A percentile compares a stretch with the other conserved stretches of the same genome.
phyloP scores from a whole-genome alignment of 2,329 filamentous ascomycete species.

The Pseudodiploospora longispora region DNA sequence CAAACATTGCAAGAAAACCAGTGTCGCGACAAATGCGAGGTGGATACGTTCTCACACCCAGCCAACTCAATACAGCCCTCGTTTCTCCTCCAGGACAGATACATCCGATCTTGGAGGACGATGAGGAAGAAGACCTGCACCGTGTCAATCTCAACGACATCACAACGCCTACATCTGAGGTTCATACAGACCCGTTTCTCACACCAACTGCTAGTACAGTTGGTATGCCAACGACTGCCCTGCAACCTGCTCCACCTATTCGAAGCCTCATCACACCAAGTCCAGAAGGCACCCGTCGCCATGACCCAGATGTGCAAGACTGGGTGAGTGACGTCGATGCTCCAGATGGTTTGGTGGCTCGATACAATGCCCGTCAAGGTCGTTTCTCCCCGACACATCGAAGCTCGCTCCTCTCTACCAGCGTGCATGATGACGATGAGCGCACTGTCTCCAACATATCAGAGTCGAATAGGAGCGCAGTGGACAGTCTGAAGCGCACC shows the following conservation, averaged over 20 bases:
- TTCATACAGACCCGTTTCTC: slow-evolving; percentile 41
- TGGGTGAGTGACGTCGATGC: slow-evolving; percentile 51
- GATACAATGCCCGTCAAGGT: slow-evolving; percentile 28
- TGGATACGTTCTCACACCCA: slow-evolving; percentile 24
- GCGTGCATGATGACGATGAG: slow-evolving; percentile 36
- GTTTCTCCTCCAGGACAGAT: slow-evolving; percentile 33
- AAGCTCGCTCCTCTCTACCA: slow-evolving; percentile 27
- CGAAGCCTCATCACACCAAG: slow-evolving; percentile 31
- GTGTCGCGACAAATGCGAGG: slow-evolving; percentile 20
- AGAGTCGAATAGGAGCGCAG: slow-evolving; percentile 41
- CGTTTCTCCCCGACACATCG: slow-evolving; percentile 31
- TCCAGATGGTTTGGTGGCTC: slow-evolving; percentile 42
- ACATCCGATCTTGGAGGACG: slow-evolving; percentile 52
- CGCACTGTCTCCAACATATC: slow-evolving; percentile 50
- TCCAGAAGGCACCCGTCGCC: slow-evolving; percentile 27
- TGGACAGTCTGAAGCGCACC: slow-evolving; percentile 32
- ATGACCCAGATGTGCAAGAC: slow-evolving; percentile 47
- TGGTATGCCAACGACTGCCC: slow-evolving; percentile 3
- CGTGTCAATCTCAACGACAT: slow-evolving; percentile 16
- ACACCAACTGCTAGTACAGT: slow-evolving; percentile 30
- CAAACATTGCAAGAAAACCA: slow-evolving; percentile 26
- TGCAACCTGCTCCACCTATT: slow-evolving; percentile 18
- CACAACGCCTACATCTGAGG: slow-evolving; percentile 27
- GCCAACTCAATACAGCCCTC: slow-evolving; percentile 19
- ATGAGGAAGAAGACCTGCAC: slow-evolving; percentile 40